Evolutionary conservation across 2,329 filamentous ascomycete genomes (phyloP).

Genomic region (Rutstroemia sp.): DNA sequence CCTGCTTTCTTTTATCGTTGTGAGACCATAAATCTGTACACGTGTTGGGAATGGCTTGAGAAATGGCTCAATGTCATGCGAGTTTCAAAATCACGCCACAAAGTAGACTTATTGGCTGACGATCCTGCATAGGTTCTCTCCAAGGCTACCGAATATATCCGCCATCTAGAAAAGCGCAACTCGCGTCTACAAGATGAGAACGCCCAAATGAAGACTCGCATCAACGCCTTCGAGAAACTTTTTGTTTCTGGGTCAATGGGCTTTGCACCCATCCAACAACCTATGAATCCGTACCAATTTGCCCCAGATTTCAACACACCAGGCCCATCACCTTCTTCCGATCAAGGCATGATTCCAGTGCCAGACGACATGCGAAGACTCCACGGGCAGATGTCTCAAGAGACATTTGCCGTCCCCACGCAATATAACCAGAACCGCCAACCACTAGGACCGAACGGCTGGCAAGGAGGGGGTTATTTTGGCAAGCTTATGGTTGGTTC

Average conservation of each 20-base stretch:
- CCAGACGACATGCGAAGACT: slow-evolving; percentile 51
- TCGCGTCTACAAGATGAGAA: slow-evolving; percentile 78
- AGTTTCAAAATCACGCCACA: slow-evolving; percentile 9
- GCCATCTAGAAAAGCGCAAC: slow-evolving; percentile 86
- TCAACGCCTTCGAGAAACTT: slow-evolving; percentile 70
- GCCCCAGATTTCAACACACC: slow-evolving; percentile 25
- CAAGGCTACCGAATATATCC: slow-evolving; percentile 94
- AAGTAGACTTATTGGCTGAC: slow-evolving; percentile 8
- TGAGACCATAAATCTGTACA: slow-evolving; percentile 1
- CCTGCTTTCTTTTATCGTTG: background rate
- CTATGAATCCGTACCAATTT: slow-evolving; percentile 31
- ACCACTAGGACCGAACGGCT: slow-evolving; percentile 48
- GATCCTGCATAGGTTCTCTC: slow-evolving; percentile 50
- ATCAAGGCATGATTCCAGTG: slow-evolving; percentile 57
- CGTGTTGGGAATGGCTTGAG: background rate
- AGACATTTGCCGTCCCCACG: slow-evolving; percentile 28
- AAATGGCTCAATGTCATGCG: slow-evolving; percentile 6
- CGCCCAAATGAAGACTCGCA: slow-evolving; percentile 64
- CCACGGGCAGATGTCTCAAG: slow-evolving; percentile 23
- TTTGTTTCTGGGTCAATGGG: slow-evolving; percentile 69
- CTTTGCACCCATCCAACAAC: slow-evolving; percentile 44
- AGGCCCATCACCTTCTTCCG: slow-evolving; percentile 26
- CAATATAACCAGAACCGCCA: slow-evolving; percentile 37
- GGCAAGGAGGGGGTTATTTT: slow-evolving; percentile 50
- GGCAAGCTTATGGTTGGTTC: slow-evolving; percentile 83